Conservation (phyloP, 1,284 basidiomycete species). For the Veloboletus limbatus region DNA sequence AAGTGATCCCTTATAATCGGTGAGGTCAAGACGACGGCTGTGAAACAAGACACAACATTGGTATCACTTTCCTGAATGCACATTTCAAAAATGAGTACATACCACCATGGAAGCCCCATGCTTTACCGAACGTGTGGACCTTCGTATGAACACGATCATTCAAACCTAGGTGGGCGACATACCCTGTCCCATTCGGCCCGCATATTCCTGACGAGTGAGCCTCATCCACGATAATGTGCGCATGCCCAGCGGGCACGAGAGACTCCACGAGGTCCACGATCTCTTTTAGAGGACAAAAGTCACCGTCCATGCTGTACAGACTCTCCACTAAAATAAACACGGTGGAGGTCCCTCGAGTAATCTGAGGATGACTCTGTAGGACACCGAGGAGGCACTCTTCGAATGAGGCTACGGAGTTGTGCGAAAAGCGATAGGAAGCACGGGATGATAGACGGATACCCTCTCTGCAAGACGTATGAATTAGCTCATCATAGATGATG, state of each 20-base stretch:
- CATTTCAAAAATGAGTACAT: slow-evolving; percentile 21
- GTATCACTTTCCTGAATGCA: neutral
- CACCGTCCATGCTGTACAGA: slow-evolving; percentile 67
- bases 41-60: neutral
- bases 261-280: slow-evolving; percentile 39
- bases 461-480: slow-evolving; percentile 60
- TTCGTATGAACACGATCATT: slow-evolving; percentile 41
- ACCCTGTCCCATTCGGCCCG: slow-evolving; percentile 48
- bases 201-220: slow-evolving; percentile 50
- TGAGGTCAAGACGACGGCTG: slow-evolving; percentile 52
- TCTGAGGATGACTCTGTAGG: slow-evolving; percentile 20
- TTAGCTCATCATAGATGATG: slow-evolving; percentile 56
- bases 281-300: slow-evolving; percentile 48
- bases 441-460: slow-evolving; percentile 45
- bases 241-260: slow-evolving; percentile 33
- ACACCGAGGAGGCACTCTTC: slow-evolving; percentile 27
- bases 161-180: slow-evolving; percentile 34
- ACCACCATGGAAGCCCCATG: slow-evolving; percentile 73
- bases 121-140: slow-evolving; percentile 56
- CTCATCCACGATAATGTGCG: slow-evolving; percentile 49
- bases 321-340: slow-evolving; percentile 53
- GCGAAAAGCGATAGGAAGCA: slow-evolving; percentile 40
- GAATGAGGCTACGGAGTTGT: slow-evolving; percentile 42
- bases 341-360: slow-evolving; percentile 33
- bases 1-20: slow-evolving; percentile 49